phyloP scores from a whole-genome alignment of 352 stramenopile species.

The Phytophthora sp. region DNA sequence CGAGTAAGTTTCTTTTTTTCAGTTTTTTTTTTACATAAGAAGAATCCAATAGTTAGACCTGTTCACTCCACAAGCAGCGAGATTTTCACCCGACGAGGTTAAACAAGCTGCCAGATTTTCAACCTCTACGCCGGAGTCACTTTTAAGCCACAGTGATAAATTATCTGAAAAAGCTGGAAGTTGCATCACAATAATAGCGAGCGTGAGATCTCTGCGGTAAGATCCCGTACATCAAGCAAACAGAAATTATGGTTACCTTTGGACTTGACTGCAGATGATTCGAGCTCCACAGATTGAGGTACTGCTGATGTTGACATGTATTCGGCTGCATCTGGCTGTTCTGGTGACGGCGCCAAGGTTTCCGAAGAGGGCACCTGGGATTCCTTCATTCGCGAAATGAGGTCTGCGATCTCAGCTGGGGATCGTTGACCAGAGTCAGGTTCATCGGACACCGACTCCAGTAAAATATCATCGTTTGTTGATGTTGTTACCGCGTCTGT shows the following conservation, averaged over 20 bases:
- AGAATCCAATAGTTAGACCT: slow-evolving; percentile 36
- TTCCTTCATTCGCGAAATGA: slow-evolving; percentile 41
- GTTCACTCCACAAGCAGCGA: slow-evolving; percentile 45
- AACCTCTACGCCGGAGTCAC: slow-evolving; percentile 59
- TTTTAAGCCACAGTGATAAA: slow-evolving; percentile 55
- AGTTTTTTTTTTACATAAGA: not conserved
- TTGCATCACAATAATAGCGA: slow-evolving; percentile 2
- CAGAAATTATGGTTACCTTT: slow-evolving; percentile 15
- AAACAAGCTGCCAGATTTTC: slow-evolving; percentile 43
- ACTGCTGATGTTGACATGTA: not conserved
- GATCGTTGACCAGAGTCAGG: slow-evolving; percentile 7
- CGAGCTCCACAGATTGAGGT: not conserved
- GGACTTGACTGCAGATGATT: slow-evolving; percentile 1
- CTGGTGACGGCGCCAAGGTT: slow-evolving; percentile 5
- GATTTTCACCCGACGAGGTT: slow-evolving; percentile 29
- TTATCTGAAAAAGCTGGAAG: slow-evolving; percentile 39
- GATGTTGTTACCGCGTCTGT: not conserved
- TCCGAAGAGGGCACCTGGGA: slow-evolving; percentile 1
- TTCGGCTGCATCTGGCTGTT: slow-evolving; percentile 1
- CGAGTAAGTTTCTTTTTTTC: not conserved
- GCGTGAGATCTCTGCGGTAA: not conserved
- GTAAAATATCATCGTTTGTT: not conserved
- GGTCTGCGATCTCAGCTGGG: slow-evolving; percentile 20
- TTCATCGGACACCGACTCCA: not conserved
- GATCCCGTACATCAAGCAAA: not conserved